Conservation (phyloP, 192 early-diverging fungal genomes). For the Coemansia furcata region DNA sequence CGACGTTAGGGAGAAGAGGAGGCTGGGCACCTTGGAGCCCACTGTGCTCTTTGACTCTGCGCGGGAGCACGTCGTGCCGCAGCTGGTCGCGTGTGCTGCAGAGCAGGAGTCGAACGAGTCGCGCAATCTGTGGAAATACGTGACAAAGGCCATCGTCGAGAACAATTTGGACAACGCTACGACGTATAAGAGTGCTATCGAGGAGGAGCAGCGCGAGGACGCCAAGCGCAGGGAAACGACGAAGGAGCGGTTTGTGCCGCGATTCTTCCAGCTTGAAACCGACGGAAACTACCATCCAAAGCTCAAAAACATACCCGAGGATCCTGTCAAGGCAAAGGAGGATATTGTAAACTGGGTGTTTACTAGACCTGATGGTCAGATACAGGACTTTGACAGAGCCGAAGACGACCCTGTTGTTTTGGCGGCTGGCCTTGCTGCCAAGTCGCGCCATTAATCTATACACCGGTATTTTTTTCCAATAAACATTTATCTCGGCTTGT, state of each 20-base stretch:
- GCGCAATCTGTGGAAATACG: slow-evolving; percentile 70
- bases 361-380: slow-evolving; percentile 24
- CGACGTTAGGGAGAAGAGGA: slow-evolving; percentile 15
- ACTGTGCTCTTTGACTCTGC: slow-evolving; percentile 70
- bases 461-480: neutral
- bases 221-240: slow-evolving; percentile 56
- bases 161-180: slow-evolving; percentile 70
- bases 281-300: slow-evolving; percentile 48
- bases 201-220: slow-evolving; percentile 68
- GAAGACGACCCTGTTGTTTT: slow-evolving; percentile 42
- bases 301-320: slow-evolving; percentile 32
- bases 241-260: slow-evolving; percentile 57
- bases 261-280: slow-evolving; percentile 62
- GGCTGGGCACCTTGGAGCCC: slow-evolving; percentile 31
- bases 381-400: slow-evolving; percentile 32
- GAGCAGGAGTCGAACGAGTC: slow-evolving; percentile 84
- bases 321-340: slow-evolving; percentile 25
- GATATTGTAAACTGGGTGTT: slow-evolving; percentile 42
- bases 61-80: slow-evolving; percentile 61
- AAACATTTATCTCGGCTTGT: neutral
- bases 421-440: slow-evolving; percentile 15
- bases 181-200: slow-evolving; percentile 65
- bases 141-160: slow-evolving; percentile 66
- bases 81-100: slow-evolving; percentile 62
- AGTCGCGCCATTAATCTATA: slow-evolving; percentile 5